Evolutionary conservation across 1,284 basidiomycete genomes (phyloP), one percentile per base, ranked within the genome.

Genomic region (Fomitopsis schrenkii): DNA sequence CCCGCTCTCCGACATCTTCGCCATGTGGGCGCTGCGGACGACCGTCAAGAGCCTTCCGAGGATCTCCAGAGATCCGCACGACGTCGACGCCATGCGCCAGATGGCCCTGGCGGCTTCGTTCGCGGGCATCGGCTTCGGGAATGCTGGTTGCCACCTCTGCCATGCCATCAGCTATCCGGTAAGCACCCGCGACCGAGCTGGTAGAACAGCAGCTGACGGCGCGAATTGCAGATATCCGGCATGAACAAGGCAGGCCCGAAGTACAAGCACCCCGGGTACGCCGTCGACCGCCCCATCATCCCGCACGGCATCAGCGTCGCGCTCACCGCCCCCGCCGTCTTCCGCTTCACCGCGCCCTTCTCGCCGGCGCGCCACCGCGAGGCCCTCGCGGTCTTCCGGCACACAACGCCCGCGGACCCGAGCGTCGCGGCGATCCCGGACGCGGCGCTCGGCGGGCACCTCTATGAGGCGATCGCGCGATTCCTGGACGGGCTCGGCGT

Each of bases 1-100:
- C 76, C 96, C 96, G 5, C 93, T 97, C 46, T 91, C 94, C 5
- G 96, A 98, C 73, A 94, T 98, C 59, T 98, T 98, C 77, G 95
- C 94, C 6, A 81, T 92, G 65, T 98, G 96, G 96, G 96, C 97
- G 4, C 79, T 98, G 62, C 86, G 90, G 72, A 93, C 95, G 36
- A 94, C 95, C 0, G 90, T 98, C 64, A 88, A 95, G 74, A 91
- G 95, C 71, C 84, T 98, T 22, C 97, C 96, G 19, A 85, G 93
- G 30, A 87, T 98, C 44, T 90, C 91, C 2, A 90, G 87, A 72
- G 87, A 97, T 71, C 83, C 80, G 8, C 82, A 86, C 60, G 93
- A 98, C 73, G 78, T 82, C 50, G 93, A 97, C 72, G 94, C 96
- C 15, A 85, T 94, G 68, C 81, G 84, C 12, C 92, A 97, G 75